phyloP scores from a whole-genome alignment of 371 early-diverging fungal genomes.

The Parasitella parasitica region DNA sequence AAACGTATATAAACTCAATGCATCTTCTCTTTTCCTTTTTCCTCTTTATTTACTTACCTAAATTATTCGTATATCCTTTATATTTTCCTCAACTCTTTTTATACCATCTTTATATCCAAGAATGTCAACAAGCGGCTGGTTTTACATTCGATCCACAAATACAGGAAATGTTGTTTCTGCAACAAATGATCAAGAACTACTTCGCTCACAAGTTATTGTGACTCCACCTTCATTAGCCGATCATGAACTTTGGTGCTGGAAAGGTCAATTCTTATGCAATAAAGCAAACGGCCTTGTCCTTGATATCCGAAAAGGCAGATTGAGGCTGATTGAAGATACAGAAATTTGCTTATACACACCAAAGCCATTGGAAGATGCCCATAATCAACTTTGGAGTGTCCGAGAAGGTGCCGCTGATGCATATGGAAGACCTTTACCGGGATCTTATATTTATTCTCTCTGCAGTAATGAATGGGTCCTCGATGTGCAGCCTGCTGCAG shows the following conservation, averaged over 20 bases:
- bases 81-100: neutral
- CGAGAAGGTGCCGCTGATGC: conserved; percentile 25
- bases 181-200: conserved; percentile 6
- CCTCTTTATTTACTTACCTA: conserved; percentile 4
- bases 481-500: conserved; percentile 33
- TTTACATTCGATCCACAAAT: conserved; percentile 39
- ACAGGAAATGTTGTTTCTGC: conserved; percentile 42
- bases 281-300: conserved; percentile 44
- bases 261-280: conserved; percentile 38
- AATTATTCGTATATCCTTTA: neutral
- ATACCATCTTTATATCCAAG: neutral
- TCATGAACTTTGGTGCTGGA: conserved; percentile 48
- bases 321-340: conserved; percentile 51
- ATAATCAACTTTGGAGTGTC: conserved; percentile 44
- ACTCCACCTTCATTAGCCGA: conserved; percentile 28
- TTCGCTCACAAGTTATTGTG: conserved; percentile 45
- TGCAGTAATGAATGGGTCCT: conserved; percentile 48
- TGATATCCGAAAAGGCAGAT: conserved; percentile 51
- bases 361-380: conserved; percentile 38
- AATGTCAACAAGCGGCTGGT: conserved; percentile 34
- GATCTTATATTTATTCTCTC: conserved; percentile 36
- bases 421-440: conserved; percentile 30
- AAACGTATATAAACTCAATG: conserved; percentile 10
- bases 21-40: neutral
- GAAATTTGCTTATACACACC: conserved; percentile 45